These are phyloP conservation scores for Chaetoceros muelleri DNA, from an alignment of 108 stramenopile genomes.

Conservation along the genomic window DNA sequence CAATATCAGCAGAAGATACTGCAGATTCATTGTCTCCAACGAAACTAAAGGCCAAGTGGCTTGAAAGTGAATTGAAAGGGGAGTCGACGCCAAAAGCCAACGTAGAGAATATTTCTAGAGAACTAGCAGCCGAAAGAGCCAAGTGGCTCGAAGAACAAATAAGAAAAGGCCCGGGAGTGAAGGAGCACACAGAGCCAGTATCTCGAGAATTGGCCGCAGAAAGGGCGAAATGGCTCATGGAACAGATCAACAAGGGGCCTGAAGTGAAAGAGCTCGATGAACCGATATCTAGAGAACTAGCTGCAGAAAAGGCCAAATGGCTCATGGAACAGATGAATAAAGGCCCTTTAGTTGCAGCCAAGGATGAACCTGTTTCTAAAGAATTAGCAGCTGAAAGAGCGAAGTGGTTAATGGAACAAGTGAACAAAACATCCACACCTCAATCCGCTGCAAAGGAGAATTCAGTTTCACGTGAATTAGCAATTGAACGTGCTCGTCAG, in stretches of 20 bases:
- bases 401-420: background rate
- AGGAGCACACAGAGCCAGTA: background rate
- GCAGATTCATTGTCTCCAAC: background rate
- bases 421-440: background rate
- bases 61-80: background rate
- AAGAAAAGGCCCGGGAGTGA: background rate
- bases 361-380: background rate
- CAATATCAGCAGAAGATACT: background rate
- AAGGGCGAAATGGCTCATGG: background rate
- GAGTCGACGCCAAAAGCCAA: background rate
- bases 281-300: background rate
- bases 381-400: background rate
- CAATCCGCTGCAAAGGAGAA: background rate
- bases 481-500: background rate
- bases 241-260: background rate
- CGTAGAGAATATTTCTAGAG: background rate
- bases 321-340: background rate
- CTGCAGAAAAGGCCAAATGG: background rate
- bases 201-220: background rate
- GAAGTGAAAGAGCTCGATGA: background rate
- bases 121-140: background rate
- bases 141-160: background rate
- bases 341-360: background rate
- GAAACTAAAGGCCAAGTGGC: background rate
- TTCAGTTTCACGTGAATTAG: background rate